Evolutionary conservation across 2,329 filamentous ascomycete species (phyloP).

Genomic region (Aspergillus persii): DNA sequence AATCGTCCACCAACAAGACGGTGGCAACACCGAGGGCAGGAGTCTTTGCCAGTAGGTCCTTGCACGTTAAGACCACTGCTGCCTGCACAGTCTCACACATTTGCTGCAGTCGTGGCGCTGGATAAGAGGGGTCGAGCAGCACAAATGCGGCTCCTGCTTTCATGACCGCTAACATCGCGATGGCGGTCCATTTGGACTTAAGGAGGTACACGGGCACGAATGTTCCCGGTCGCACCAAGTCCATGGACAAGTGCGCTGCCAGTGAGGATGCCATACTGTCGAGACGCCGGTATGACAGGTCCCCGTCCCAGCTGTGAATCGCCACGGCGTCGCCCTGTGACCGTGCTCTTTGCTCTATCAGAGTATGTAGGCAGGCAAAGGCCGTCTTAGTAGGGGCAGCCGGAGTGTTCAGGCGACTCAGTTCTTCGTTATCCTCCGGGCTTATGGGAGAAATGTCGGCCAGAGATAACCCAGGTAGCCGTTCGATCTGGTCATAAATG

Average conservation of each 20-base stretch:
- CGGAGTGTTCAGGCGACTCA: background rate
- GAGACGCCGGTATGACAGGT: slow-evolving; percentile 5
- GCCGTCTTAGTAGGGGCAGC: too few species aligned
- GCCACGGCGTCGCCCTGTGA: background rate
- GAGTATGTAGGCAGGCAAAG: too few species aligned
- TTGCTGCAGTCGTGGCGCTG: background rate
- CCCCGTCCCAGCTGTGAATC: slow-evolving; percentile 12
- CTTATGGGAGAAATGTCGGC: background rate
- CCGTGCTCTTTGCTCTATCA: too few species aligned
- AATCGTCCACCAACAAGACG: too few species aligned
- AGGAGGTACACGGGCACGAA: slow-evolving; percentile 7
- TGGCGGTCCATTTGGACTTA: slow-evolving; percentile 11
- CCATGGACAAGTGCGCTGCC: background rate
- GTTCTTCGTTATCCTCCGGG: slow-evolving; percentile 1
- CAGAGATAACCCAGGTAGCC: background rate
- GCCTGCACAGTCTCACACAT: background rate
- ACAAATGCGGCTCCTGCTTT: slow-evolving; percentile 32
- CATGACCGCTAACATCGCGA: slow-evolving; percentile 30
- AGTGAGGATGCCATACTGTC: background rate
- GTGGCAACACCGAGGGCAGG: too few species aligned
- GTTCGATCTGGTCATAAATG: slow-evolving; percentile 15
- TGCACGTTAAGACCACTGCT: slow-evolving; percentile 28
- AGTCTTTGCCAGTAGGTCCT: too few species aligned
- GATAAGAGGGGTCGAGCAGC: slow-evolving; percentile 11
- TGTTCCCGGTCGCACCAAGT: background rate